phyloP scores from a whole-genome alignment of 768 basidiomycete species.

The Trametes gibbosa region DNA sequence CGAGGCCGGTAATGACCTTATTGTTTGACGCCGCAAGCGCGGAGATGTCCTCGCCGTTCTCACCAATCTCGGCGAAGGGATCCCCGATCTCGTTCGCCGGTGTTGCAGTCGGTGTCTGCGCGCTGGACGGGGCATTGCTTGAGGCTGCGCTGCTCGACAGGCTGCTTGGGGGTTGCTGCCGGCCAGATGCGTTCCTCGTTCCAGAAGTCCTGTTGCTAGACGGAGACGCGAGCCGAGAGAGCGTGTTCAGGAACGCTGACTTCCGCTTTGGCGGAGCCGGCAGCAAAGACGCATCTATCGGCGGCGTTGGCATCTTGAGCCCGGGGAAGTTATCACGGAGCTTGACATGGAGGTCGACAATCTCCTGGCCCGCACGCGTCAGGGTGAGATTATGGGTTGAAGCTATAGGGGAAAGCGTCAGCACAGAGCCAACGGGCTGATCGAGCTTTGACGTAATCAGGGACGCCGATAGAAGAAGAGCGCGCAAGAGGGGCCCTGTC shows the following conservation, averaged over 20 bases:
- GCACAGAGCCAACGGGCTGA: conserved; percentile 18
- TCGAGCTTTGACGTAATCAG: conserved; percentile 17
- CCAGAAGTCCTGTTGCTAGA: conserved; percentile 45
- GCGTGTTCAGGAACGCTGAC: conserved; percentile 82
- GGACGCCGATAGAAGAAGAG: conserved; percentile 9
- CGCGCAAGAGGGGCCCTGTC: not conserved
- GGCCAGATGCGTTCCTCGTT: conserved; percentile 39
- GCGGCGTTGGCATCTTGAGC: conserved; percentile 56
- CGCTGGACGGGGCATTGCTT: conserved; percentile 34
- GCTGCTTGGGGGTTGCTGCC: conserved; percentile 14
- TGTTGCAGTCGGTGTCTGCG: conserved; percentile 45
- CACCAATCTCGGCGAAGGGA: conserved; percentile 47
- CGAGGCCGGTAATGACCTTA: conserved; percentile 62
- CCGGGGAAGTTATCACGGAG: conserved; percentile 63
- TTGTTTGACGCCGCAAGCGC: conserved; percentile 37
- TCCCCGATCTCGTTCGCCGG: conserved; percentile 59
- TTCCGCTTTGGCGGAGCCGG: conserved; percentile 67
- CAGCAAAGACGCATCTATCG: conserved; percentile 54
- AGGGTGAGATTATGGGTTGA: conserved; percentile 89
- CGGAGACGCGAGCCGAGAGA: conserved; percentile 80
- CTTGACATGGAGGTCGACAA: conserved; percentile 80
- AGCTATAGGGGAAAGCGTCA: conserved; percentile 47
- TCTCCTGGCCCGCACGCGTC: conserved; percentile 71
- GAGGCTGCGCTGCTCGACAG: conserved; percentile 29
- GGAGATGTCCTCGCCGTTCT: conserved; percentile 24